Conservation (phyloP, 176 grass and related monocot genomes). For the Juncus inflexus region DNA sequence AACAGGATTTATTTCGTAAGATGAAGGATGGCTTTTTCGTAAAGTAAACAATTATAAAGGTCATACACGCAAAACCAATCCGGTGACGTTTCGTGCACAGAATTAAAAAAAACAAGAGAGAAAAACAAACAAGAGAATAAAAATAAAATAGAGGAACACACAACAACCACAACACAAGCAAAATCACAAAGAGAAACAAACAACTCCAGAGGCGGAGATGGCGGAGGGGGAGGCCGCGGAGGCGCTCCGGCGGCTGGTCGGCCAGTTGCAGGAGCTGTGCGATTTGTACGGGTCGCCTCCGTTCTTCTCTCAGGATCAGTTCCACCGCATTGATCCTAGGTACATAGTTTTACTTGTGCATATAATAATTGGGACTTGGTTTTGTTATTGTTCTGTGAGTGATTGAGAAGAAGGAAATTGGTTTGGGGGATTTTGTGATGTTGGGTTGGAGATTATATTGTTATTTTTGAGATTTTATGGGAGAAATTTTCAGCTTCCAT, state of each 20-base stretch:
- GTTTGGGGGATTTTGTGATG: too few relatives aligned
- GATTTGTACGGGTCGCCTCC: conserved; percentile 77
- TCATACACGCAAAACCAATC: background rate
- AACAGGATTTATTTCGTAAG: too few relatives aligned
- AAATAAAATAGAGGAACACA: too few relatives aligned
- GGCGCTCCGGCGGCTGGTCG: conserved; percentile 83
- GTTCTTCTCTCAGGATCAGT: conserved; percentile 44
- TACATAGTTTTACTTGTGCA: background rate
- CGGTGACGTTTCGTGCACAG: background rate
- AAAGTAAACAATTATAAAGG: background rate
- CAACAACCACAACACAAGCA: background rate
- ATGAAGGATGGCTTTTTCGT: background rate
- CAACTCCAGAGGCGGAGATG: conserved; percentile 2
- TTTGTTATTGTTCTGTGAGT: too few relatives aligned
- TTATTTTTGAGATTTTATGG: too few relatives aligned
- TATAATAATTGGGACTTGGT: too few relatives aligned
- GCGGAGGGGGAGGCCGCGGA: conserved; percentile 43
- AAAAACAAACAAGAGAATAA: background rate
- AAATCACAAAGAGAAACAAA: background rate
- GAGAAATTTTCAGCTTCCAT: too few relatives aligned
- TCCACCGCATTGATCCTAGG: background rate
- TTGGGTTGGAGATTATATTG: too few relatives aligned
- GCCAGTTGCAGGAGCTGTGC: conserved; percentile 86
- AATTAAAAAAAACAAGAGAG: background rate
- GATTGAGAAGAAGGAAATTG: too few relatives aligned